A percentile compares a stretch with the other conserved stretches of the same genome.
Evolutionary conservation across 2,329 filamentous ascomycete genomes (phyloP).

Genomic region (Raffaelea albimanens): DNA sequence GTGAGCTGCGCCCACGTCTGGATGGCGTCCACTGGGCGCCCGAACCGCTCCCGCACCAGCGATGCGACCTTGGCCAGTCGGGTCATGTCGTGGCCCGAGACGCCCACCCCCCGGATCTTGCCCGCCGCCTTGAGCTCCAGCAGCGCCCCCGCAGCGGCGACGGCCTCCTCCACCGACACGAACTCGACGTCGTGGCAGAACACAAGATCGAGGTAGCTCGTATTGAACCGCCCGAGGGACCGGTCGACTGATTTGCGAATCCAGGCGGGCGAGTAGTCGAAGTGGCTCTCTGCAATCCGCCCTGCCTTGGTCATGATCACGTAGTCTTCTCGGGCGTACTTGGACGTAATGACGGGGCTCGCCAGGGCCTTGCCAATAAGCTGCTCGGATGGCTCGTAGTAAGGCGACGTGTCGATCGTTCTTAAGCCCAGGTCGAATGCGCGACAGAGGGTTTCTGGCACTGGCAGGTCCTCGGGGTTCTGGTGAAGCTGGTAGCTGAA

Average conservation of each 20-base stretch:
- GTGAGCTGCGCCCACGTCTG: too few relatives aligned
- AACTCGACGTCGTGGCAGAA: conserved; percentile 67
- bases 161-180: conserved; percentile 47
- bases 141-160: conserved; percentile 32
- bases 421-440: too few relatives aligned
- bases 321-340: too few relatives aligned
- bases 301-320: too few relatives aligned
- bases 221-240: conserved; percentile 48
- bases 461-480: too few relatives aligned
- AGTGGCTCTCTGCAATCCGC: not conserved
- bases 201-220: conserved; percentile 54
- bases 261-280: conserved; percentile 18
- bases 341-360: too few relatives aligned
- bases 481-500: too few relatives aligned
- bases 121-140: conserved; percentile 22
- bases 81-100: conserved; percentile 26
- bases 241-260: conserved; percentile 30
- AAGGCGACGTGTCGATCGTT: too few relatives aligned
- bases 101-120: conserved; percentile 22
- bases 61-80: conserved; percentile 13
- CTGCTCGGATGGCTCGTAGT: too few relatives aligned
- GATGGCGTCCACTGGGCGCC: too few relatives aligned
- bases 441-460: too few relatives aligned
- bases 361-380: too few relatives aligned
- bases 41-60: conserved; percentile 1